These are phyloP conservation scores for Pseudogymnoascus sp. DNA, from an alignment of 2,329 filamentous ascomycete species.

Conservation along the genomic window DNA sequence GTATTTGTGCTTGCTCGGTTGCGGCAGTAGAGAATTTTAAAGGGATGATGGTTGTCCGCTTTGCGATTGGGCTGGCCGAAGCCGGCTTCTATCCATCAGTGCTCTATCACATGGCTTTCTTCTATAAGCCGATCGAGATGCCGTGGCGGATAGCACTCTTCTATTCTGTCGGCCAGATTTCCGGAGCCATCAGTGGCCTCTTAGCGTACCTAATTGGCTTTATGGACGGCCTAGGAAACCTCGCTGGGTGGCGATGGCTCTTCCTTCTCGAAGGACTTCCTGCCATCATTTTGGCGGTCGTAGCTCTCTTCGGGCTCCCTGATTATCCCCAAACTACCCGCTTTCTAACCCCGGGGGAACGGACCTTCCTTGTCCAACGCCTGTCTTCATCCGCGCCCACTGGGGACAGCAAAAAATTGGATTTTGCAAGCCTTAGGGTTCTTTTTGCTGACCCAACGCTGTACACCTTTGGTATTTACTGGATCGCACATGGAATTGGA, in stretches of 20 bases:
- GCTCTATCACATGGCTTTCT: constrained; percentile 35
- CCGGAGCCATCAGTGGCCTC: constrained; percentile 30
- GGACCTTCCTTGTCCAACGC: constrained; percentile 22
- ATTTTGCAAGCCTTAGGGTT: constrained; percentile 26
- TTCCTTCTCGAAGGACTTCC: constrained; percentile 34
- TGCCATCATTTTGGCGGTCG: constrained; percentile 27
- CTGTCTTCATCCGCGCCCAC: constrained; percentile 27
- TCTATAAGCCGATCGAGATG: constrained; percentile 33
- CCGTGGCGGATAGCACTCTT: constrained; percentile 33
- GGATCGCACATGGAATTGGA: constrained; percentile 37
- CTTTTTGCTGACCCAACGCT: constrained; percentile 32
- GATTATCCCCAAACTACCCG: constrained; percentile 30
- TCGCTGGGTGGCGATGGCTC: constrained; percentile 33
- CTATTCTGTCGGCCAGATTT: constrained; percentile 31
- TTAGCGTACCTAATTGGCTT: constrained; percentile 34
- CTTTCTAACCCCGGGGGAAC: constrained; percentile 28
- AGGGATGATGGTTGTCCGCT: constrained; percentile 34
- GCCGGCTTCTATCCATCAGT: constrained; percentile 33
- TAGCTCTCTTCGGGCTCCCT: constrained; percentile 28
- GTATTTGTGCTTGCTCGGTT: constrained; percentile 32
- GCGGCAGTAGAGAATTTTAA: constrained; percentile 30
- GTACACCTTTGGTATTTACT: constrained; percentile 33
- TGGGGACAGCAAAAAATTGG: constrained; percentile 29
- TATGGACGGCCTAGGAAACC: constrained; percentile 29
- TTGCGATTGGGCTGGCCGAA: constrained; percentile 33